These are phyloP conservation scores for Lippia alba DNA, from an alignment of 305 asterid genomes.

Conservation along the genomic window DNA sequence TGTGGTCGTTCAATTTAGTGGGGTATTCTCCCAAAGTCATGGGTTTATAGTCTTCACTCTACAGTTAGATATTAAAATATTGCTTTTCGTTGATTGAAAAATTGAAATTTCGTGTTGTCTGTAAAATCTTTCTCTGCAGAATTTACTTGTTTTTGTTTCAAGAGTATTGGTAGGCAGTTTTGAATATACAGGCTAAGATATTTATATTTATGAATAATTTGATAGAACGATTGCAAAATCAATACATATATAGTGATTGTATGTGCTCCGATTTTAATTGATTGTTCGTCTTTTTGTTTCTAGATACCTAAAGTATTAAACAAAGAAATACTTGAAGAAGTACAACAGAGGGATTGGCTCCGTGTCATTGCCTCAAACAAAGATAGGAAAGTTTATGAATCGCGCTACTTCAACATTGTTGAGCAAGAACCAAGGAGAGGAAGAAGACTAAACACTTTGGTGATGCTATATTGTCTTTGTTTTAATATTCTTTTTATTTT, in stretches of 20 bases:
- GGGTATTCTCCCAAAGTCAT: no score
- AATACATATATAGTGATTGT: neutral
- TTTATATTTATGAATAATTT: neutral
- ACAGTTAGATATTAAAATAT: no score
- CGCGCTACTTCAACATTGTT: slow-evolving; percentile 94
- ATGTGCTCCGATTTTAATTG: neutral
- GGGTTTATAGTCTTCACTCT: neutral
- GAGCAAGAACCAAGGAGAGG: slow-evolving; percentile 93
- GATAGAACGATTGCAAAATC: neutral
- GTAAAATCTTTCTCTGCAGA: neutral
- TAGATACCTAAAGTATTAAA: slow-evolving; percentile 88
- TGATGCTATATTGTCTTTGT: no score
- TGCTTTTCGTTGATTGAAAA: no score
- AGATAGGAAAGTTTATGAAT: slow-evolving; percentile 67
- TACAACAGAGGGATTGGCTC: slow-evolving; percentile 88
- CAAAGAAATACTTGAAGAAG: slow-evolving; percentile 93
- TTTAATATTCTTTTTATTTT: no score
- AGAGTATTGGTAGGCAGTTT: neutral
- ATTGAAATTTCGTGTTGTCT: no score
- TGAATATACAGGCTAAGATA: neutral
- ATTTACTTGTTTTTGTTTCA: neutral
- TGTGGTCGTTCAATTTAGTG: no score
- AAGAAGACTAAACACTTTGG: slow-evolving; percentile 62
- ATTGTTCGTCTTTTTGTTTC: slow-evolving; percentile 8
- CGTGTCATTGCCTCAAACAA: slow-evolving; percentile 83